Evolutionary conservation across 257 asterid species (phyloP).

Genomic region (Gentiana straminea): DNA sequence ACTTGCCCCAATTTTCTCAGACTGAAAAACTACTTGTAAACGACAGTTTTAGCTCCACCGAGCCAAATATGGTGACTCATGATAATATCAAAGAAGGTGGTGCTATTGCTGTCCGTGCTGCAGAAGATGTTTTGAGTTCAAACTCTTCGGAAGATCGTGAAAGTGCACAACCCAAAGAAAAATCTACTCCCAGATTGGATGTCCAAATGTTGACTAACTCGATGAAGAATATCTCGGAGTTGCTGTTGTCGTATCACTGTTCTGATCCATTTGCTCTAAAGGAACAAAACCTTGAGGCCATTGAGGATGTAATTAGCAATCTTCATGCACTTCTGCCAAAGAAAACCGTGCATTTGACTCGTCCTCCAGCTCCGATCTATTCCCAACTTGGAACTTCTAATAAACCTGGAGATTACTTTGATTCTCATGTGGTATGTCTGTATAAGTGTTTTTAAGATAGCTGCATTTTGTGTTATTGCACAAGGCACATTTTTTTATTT

Average conservation of each 20-base stretch:
- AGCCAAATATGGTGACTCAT: slow-evolving; percentile 20
- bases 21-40: slow-evolving; percentile 22
- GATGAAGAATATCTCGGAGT: slow-evolving; percentile 52
- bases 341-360: slow-evolving; percentile 18
- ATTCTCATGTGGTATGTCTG: slow-evolving; percentile 33
- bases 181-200: slow-evolving; percentile 31
- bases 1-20: slow-evolving; percentile 17
- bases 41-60: slow-evolving; percentile 12
- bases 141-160: slow-evolving; percentile 66
- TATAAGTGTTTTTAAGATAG: background rate
- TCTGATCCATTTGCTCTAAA: slow-evolving; percentile 31
- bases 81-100: slow-evolving; percentile 50
- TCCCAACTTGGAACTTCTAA: slow-evolving; percentile 21
- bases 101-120: slow-evolving; percentile 64
- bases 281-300: slow-evolving; percentile 33
- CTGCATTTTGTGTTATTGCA: background rate
- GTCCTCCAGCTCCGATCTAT: slow-evolving; percentile 16
- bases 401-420: slow-evolving; percentile 21
- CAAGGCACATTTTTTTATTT: too few species aligned
- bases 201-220: slow-evolving; percentile 40
- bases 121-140: slow-evolving; percentile 69
- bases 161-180: slow-evolving; percentile 19
- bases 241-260: slow-evolving; percentile 40
- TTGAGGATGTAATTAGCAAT: slow-evolving; percentile 39
- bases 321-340: slow-evolving; percentile 42